phyloP scores from a whole-genome alignment of 192 early-diverging fungal genomes.

The Obelidium mucronatum region DNA sequence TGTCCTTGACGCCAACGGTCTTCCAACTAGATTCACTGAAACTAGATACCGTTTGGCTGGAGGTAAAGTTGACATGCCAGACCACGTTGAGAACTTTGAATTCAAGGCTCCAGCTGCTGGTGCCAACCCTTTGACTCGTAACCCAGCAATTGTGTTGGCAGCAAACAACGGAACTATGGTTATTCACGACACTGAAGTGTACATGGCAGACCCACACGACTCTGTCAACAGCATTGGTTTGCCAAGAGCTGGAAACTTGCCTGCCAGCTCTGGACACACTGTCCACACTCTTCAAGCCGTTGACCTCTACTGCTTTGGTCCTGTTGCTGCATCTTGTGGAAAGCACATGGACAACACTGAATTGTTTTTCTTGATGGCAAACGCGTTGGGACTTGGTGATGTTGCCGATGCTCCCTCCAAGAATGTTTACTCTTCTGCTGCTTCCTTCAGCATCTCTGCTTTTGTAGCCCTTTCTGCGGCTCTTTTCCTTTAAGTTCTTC shows the following conservation, averaged over 20 bases:
- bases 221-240: conserved; percentile 26
- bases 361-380: conserved; percentile 50
- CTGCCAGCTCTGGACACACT: conserved; percentile 4
- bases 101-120: conserved; percentile 22
- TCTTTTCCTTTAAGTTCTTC: too few species aligned
- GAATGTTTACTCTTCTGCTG: neutral
- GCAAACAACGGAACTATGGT: neutral
- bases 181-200: neutral
- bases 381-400: conserved; percentile 46
- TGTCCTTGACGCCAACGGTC: conserved; percentile 42
- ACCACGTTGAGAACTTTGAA: conserved; percentile 41
- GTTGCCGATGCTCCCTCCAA: neutral
- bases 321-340: conserved; percentile 29
- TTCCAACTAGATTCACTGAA: conserved; percentile 43
- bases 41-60: conserved; percentile 36
- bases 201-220: conserved; percentile 40
- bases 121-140: conserved; percentile 21
- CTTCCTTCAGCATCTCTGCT: neutral
- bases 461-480: neutral
- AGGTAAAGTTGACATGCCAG: conserved; percentile 43
- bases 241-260: neutral
- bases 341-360: conserved; percentile 51
- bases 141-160: neutral
- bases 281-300: conserved; percentile 54
- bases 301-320: conserved; percentile 49